Conservation (phyloP, 768 basidiomycete genomes). For the Lactarius sanguifluus region DNA sequence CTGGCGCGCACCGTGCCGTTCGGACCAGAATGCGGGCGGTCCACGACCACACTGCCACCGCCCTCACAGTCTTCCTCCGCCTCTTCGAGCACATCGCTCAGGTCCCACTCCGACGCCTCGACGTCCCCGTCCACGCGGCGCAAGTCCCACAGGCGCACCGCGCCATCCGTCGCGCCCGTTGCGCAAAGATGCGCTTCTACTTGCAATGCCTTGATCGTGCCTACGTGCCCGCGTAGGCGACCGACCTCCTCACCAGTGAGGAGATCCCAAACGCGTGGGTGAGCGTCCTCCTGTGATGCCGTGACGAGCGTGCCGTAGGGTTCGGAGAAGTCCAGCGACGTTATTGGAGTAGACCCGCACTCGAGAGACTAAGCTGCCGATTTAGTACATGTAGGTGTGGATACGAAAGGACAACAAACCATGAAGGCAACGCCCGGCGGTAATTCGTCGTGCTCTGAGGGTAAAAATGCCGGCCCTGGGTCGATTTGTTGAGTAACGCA, state of each 20-base stretch:
- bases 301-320: conserved; percentile 94
- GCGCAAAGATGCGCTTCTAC: conserved; percentile 90
- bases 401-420: conserved; percentile 47
- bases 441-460: conserved; percentile 95
- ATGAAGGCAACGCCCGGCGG: conserved; percentile 96
- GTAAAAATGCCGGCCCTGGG: conserved; percentile 89
- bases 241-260: conserved; percentile 87
- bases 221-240: conserved; percentile 76
- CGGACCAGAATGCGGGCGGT: conserved; percentile 42
- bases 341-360: conserved; percentile 77
- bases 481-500: conserved; percentile 11
- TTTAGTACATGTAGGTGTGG: conserved; percentile 21
- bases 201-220: conserved; percentile 85
- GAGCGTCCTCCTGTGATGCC: conserved; percentile 79
- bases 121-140: conserved; percentile 74
- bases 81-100: conserved; percentile 67
- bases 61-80: conserved; percentile 47
- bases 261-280: conserved; percentile 94
- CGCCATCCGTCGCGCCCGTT: conserved; percentile 87
- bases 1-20: conserved; percentile 37
- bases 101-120: conserved; percentile 52
- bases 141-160: conserved; percentile 88
- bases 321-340: conserved; percentile 91
- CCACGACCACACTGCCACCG: conserved; percentile 35
- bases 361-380: conserved; percentile 66